Percentiles rank a stretch among this genome's conserved stretches.
These are phyloP conservation scores for Trichosporon sp. DNA, from an alignment of 1,284 basidiomycete species.

Conservation along the genomic window DNA sequence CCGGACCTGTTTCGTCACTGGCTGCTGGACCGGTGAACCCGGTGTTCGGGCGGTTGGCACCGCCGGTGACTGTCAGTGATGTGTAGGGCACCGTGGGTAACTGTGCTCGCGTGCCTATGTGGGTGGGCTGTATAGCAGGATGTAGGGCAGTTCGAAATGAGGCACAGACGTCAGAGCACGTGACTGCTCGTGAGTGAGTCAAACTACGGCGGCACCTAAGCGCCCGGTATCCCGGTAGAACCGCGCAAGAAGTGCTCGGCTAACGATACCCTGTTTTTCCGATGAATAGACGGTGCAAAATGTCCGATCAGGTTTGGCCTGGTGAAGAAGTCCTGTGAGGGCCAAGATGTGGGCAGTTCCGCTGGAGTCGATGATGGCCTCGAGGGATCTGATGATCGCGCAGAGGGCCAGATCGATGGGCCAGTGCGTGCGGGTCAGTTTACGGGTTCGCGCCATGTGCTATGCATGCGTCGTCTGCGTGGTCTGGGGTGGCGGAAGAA, in stretches of 20 bases:
- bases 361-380: background rate
- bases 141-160: background rate
- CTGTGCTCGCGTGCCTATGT: background rate
- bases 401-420: background rate
- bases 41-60: background rate
- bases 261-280: conserved; percentile 2
- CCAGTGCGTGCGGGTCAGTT: conserved; percentile 8
- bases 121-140: background rate
- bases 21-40: background rate
- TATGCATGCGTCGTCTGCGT: background rate
- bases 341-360: background rate
- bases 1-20: conserved; percentile 14
- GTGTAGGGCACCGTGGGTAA: conserved; percentile 7
- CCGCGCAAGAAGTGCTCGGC: conserved; percentile 13
- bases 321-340: background rate
- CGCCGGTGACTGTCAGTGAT: background rate
- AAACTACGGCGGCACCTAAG: background rate
- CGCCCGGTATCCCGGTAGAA: background rate
- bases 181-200: background rate
- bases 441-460: background rate
- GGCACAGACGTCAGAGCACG: background rate
- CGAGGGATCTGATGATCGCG: background rate
- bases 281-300: conserved; percentile 15
- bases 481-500: background rate
- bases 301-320: background rate